Evolutionary conservation across 768 basidiomycete genomes (phyloP), one percentile per base, ranked within the genome.

Genomic region (Favolaschia claudopus): DNA sequence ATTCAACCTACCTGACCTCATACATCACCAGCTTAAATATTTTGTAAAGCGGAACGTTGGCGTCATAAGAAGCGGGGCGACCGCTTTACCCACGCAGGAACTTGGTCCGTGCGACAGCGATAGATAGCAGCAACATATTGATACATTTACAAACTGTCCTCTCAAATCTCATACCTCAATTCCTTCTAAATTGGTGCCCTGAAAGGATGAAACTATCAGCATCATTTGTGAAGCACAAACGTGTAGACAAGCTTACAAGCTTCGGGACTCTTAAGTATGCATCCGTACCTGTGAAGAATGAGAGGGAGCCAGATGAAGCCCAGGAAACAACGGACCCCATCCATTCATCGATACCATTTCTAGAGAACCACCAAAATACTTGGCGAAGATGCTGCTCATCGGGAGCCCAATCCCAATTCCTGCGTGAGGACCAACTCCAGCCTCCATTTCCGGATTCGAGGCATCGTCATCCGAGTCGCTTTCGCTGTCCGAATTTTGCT

Each of bases 341-440:
- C 91, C 92, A 66, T 95, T 90, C 69, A 93, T 67, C 9, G 91
- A 89, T 8, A 93, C 85, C 17, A 94, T 73, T 56, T 92, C 89
- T 38, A 95, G 71, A 3, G 88, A 89, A 7, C 93, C 93, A 20
- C 92, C 91, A 66, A 93, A 93, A 73, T 93, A 94, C 84, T 88
- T 93, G 57, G 93, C 87, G 72, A 87, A 94, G 32, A 95, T 93
- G 67, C 92, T 89, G 70, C 93, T 92, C 92, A 95, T 92, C 0
- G 93, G 92, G 19, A 95, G 74, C 6, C 93, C 93, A 40, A 95
- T 88, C 3, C 93, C 93, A 54, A 94, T 89, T 38, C 83, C 79
- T 40, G 83, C 82, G 70, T 89, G 89, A 7, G 77, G 76, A 28
- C 79, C 81, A 33, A 82, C 77, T 4, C 79, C 79, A 10, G 76